These are phyloP conservation scores for Vitis labrusca DNA, from an alignment of 164 flowering plant genomes.

Conservation along the genomic window DNA sequence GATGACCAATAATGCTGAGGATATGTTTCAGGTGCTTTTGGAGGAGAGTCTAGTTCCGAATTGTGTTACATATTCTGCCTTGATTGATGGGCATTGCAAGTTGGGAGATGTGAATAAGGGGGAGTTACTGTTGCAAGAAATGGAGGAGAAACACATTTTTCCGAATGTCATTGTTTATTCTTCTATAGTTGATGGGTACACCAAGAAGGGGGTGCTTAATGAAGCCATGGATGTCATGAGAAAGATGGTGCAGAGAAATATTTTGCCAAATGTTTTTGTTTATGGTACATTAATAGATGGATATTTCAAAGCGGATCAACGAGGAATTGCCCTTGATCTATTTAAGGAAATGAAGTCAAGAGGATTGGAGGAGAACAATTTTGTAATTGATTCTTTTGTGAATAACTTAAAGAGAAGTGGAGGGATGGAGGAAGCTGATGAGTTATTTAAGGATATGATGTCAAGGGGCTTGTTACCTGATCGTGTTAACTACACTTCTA, in stretches of 20 bases:
- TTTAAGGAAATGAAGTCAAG: slow-evolving; percentile 59
- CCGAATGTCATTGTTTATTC: slow-evolving; percentile 71
- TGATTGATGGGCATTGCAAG: slow-evolving; percentile 76
- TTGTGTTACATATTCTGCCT: slow-evolving; percentile 57
- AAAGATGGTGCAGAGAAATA: slow-evolving; percentile 46
- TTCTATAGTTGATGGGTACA: slow-evolving; percentile 64
- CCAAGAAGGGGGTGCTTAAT: slow-evolving; percentile 62
- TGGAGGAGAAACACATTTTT: slow-evolving; percentile 46
- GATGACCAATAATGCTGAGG: slow-evolving; percentile 56
- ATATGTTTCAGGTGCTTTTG: slow-evolving; percentile 42
- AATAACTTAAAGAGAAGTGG: slow-evolving; percentile 64
- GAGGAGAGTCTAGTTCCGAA: slow-evolving; percentile 47
- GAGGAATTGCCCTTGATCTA: slow-evolving; percentile 48
- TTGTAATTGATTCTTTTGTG: slow-evolving; percentile 62
- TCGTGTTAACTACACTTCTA: slow-evolving; percentile 71
- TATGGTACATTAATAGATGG: slow-evolving; percentile 71
- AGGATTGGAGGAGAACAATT: slow-evolving; percentile 56
- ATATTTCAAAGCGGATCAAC: slow-evolving; percentile 60
- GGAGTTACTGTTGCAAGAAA: slow-evolving; percentile 46
- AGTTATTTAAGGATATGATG: slow-evolving; percentile 42
- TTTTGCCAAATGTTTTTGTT: slow-evolving; percentile 57
- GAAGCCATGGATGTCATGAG: slow-evolving; percentile 47
- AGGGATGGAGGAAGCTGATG: slow-evolving; percentile 63
- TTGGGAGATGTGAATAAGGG: slow-evolving; percentile 58
- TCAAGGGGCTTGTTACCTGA: slow-evolving; percentile 67